Evolutionary conservation across 306 rosid genomes (phyloP).

Genomic region (Clitoria ternatea): DNA sequence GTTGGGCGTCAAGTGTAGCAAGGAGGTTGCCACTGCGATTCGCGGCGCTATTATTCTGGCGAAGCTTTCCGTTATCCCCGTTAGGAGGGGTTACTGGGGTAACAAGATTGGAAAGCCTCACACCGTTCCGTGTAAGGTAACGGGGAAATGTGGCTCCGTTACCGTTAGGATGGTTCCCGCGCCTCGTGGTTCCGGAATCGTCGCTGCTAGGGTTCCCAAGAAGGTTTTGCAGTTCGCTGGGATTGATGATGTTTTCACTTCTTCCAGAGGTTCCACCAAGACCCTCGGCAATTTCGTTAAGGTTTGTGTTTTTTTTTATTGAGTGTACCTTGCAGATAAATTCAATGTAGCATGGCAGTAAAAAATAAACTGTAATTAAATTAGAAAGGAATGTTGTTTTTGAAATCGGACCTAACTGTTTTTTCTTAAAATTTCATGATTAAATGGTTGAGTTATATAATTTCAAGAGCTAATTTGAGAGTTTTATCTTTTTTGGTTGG

Average conservation of each 20-base stretch:
- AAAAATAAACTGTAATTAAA: too few relatives aligned
- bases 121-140: slow-evolving; percentile 60
- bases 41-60: slow-evolving; percentile 52
- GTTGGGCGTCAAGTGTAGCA: slow-evolving; percentile 71
- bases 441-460: too few relatives aligned
- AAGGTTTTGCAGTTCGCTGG: slow-evolving; percentile 44
- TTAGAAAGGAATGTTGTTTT: too few relatives aligned
- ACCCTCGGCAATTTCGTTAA: slow-evolving; percentile 82
- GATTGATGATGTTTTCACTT: slow-evolving; percentile 46
- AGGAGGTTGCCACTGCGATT: slow-evolving; percentile 62
- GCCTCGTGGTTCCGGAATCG: slow-evolving; percentile 40
- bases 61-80: slow-evolving; percentile 63
- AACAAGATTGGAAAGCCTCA: slow-evolving; percentile 83
- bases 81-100: slow-evolving; percentile 72
- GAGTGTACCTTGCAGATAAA: too few relatives aligned
- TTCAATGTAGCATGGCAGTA: too few relatives aligned
- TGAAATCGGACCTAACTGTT: too few relatives aligned
- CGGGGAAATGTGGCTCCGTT: slow-evolving; percentile 47
- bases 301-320: slow-evolving; percentile 27
- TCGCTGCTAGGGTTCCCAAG: slow-evolving; percentile 50
- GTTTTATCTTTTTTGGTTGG: too few relatives aligned
- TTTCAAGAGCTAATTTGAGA: too few relatives aligned
- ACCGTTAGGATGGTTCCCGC: slow-evolving; percentile 50
- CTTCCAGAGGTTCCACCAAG: slow-evolving; percentile 75
- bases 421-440: too few relatives aligned